Evolutionary conservation across 257 asterid species (phyloP).

Genomic region (Solanum tacnaense): DNA sequence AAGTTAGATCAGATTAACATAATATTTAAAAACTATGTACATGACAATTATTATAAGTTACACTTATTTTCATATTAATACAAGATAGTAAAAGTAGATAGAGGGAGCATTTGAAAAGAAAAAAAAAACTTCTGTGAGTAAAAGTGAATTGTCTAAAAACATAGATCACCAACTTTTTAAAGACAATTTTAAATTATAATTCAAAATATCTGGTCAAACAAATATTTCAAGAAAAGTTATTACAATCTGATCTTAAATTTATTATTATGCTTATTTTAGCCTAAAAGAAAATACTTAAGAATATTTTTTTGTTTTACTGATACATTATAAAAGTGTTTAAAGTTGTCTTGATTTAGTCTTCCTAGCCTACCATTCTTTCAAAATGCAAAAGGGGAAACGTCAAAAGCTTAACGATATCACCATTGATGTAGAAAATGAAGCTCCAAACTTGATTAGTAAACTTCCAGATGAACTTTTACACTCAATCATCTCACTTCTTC

Average conservation of each 20-base stretch:
- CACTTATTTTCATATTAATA: not conserved
- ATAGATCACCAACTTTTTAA: not conserved
- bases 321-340: not conserved
- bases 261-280: not conserved
- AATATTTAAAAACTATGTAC: too few species aligned
- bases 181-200: not conserved
- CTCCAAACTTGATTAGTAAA: too few species aligned
- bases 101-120: not conserved
- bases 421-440: not conserved
- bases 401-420: not conserved
- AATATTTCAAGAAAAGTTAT: not conserved
- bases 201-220: not conserved
- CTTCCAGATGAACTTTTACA: too few species aligned
- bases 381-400: not conserved
- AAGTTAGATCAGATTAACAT: not conserved
- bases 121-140: not conserved
- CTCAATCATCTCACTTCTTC: too few species aligned
- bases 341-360: not conserved
- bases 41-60: too few species aligned
- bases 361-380: not conserved
- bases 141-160: not conserved
- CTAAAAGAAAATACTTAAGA: not conserved
- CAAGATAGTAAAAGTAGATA: not conserved
- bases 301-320: not conserved
- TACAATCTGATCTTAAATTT: not conserved